Evolutionary conservation across 208 protist species (phyloP).

Genomic region (Trypanosomatidae sp.): DNA sequence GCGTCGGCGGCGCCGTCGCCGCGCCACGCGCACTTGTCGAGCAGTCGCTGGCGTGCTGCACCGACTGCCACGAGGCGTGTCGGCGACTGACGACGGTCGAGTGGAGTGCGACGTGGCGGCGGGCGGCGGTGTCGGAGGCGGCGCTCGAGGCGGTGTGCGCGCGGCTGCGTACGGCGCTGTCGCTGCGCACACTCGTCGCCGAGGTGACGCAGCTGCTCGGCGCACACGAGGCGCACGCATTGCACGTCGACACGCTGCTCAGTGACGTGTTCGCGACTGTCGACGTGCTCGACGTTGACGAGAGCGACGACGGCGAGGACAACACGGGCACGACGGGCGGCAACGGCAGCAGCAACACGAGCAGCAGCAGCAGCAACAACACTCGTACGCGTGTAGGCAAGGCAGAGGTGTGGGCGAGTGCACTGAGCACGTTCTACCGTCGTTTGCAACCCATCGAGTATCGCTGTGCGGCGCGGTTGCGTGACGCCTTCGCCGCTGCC

Average conservation of each 20-base stretch:
- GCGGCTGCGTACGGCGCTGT: constrained; percentile 32
- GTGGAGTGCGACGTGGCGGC: constrained; percentile 50
- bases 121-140: constrained; percentile 33
- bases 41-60: constrained; percentile 44
- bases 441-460: constrained; percentile 79
- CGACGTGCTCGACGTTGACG: too few relatives aligned
- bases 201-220: constrained; percentile 63
- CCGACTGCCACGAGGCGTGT: constrained; percentile 68
- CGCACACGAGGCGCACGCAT: constrained; percentile 18
- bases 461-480: constrained; percentile 54
- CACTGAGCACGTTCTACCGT: constrained; percentile 57
- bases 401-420: constrained; percentile 60
- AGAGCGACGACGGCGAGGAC: too few relatives aligned
- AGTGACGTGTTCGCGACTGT: constrained; percentile 62
- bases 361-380: too few relatives aligned
- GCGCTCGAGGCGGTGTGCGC: constrained; percentile 29
- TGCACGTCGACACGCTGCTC: constrained; percentile 60
- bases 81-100: constrained; percentile 69
- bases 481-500: too few relatives aligned
- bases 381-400: too few relatives aligned
- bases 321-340: too few relatives aligned
- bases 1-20: constrained; percentile 34
- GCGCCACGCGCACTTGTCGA: constrained; percentile 36
- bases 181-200: constrained; percentile 48
- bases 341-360: too few relatives aligned